Evolutionary conservation across 345 rosid species (phyloP), one percentile per base, ranked within the genome.

Genomic region (Murraya paniculata): DNA sequence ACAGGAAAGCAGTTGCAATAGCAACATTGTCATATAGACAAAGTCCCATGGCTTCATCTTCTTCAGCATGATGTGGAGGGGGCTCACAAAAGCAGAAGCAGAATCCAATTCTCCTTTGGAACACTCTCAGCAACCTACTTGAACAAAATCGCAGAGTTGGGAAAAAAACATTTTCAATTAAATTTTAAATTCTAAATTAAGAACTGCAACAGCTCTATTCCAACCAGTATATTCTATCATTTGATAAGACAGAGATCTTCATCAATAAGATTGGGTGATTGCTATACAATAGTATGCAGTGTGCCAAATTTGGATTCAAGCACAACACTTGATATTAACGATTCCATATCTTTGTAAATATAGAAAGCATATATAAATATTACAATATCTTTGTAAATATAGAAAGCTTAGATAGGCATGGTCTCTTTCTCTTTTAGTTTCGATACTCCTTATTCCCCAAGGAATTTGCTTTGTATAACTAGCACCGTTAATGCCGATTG

Each of bases 41-140:
- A 79, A 93, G 92, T 16, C 99, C 99, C 98, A 93, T 90, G 3
- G 97, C 90, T 85, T 90, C 85, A 84, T 92, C 81, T 57, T 81
- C 81, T 77, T 93, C 98, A 30, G 99, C 98, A 90, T 95, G 99
- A 82, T 95, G 99, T 5, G 98, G 98, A n/a, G 99, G 98, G 19
- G 99, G 99, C 99, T 89, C 73, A 95, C 94, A 82, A 95, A 83
- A 60, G 98, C 97, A 79, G 88, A 95, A 36, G 90, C 98, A 84
- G 91, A 89, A 81, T 89, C 81, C 83, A 93, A 57, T 74, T 95
- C 97, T 66, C 97, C 94, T 81, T 83, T 86, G 41, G 99, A 81
- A 93, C 98, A 85, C 82, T 88, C 77, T 91, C 93, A 31, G 90
- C 88, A 64, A 86, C 84, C 99, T 95, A 78, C 4, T 55, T 55